Evolutionary conservation across 176 grass and related monocot genomes (phyloP).

Genomic region (Aegilops sharonensis): DNA sequence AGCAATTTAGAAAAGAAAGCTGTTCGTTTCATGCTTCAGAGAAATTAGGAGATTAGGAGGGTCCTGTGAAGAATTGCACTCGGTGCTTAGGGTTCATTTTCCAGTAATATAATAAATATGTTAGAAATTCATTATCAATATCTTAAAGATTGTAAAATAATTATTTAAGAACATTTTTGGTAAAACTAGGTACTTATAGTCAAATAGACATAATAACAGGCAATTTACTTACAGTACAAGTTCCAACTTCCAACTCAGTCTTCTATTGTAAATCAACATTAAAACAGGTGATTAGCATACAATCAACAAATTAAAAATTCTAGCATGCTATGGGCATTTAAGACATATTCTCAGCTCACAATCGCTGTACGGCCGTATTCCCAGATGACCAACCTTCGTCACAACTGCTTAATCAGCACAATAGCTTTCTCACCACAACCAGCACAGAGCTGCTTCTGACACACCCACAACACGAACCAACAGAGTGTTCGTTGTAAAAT

Average conservation of each 20-base stretch:
- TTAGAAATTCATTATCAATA: neutral
- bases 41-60: neutral
- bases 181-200: neutral
- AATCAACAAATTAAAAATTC: neutral
- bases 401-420: neutral
- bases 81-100: neutral
- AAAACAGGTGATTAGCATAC: neutral
- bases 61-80: neutral
- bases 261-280: neutral
- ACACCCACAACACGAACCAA: neutral
- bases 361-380: neutral
- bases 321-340: neutral
- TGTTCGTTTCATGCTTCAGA: neutral
- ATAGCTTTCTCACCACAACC: neutral
- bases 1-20: neutral
- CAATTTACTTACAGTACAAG: neutral
- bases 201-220: neutral
- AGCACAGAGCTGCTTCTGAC: neutral
- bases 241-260: neutral
- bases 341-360: neutral
- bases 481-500: neutral
- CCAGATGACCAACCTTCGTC: neutral
- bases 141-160: neutral
- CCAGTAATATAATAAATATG: neutral
- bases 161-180: neutral